A percentile compares a stretch with the other conserved stretches of the same genome.
Conservation (phyloP, 345 rosid genomes). For the Brassica incana region DNA sequence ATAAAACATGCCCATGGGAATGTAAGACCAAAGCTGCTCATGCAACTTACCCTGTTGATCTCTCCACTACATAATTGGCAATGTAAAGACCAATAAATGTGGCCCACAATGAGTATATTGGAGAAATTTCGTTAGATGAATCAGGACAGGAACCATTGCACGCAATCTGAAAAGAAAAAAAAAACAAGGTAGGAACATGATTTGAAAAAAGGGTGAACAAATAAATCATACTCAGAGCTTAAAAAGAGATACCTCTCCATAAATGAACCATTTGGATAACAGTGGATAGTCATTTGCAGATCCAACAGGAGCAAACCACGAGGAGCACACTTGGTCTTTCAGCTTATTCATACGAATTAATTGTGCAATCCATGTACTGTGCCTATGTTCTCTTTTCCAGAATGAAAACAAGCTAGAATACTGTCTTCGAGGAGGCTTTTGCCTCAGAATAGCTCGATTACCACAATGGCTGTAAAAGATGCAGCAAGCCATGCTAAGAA, state of each 20-base stretch:
- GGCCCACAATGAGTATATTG: slow-evolving; percentile 97
- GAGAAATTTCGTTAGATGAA: slow-evolving; percentile 91
- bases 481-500: slow-evolving; percentile 96
- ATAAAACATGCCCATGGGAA: slow-evolving; percentile 2
- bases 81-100: slow-evolving; percentile 98
- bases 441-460: slow-evolving; percentile 75
- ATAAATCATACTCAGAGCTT: not conserved
- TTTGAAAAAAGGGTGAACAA: not conserved
- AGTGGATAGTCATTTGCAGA: slow-evolving; percentile 98
- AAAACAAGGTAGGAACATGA: slow-evolving; percentile 17
- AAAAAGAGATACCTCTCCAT: slow-evolving; percentile 73
- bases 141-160: slow-evolving; percentile 67
- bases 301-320: slow-evolving; percentile 99
- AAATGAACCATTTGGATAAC: slow-evolving; percentile 95
- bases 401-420: slow-evolving; percentile 69
- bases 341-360: slow-evolving; percentile 78
- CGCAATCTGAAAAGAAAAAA: slow-evolving; percentile 49
- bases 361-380: slow-evolving; percentile 69
- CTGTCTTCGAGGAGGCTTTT: slow-evolving; percentile 52
- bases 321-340: slow-evolving; percentile 92
- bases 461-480: slow-evolving; percentile 99
- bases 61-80: slow-evolving; percentile 96
- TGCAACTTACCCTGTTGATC: slow-evolving; percentile 90
- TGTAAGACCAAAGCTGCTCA: slow-evolving; percentile 16
- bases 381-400: slow-evolving; percentile 63